Base-by-base conservation (phyloP, 164 flowering plant species). In the Liriodendron chinense region DNA sequence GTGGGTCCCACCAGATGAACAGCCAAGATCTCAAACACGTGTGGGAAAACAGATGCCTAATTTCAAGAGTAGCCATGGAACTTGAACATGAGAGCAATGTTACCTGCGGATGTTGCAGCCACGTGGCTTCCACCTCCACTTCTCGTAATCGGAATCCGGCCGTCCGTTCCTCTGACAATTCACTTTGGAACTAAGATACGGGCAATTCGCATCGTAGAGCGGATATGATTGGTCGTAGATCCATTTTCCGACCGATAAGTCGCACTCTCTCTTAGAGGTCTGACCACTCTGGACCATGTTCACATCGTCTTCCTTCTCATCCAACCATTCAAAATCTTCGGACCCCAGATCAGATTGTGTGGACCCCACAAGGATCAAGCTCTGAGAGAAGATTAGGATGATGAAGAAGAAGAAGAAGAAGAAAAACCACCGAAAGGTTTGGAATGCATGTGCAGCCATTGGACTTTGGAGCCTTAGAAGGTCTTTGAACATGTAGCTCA, bases 101-200 rank as follows among this genome's bases (percentile, higher is more conserved):
- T 84, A 91, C 98, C 98, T 94, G 22, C 90, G 93, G 67, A 94
- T 74, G 2, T 91, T 84, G 80, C 98, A 94, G 22, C 83, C 85
- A 28, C 80, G 79, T 1, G 95, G 97, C 76, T 86, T 71, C 98
- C 98, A 94, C 71, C 78, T 86, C 98, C 94, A 91, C 70, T 88
- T 92, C 82, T 94, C 83, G 68, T 91, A 91, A 71, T 86, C 91
- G 53, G 94, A 90, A 84, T 94, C 97, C 5, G 98, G 97, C 71
- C 98, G 73, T 6, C 98, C 98, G 74, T 94, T 94, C 64, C 70
- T 82, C 68, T 78, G 89, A 49, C 97, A 94, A 49, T 85, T 82
- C 7, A 91, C 89, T 3, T 86, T 76, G 3, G 83, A 62, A 78
- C 94, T 90, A 1, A 91, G 86, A 81, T 94, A 94, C 1, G 97